These are phyloP conservation scores for Luffa acutangula DNA, from an alignment of 306 rosid genomes.

Conservation along the genomic window DNA sequence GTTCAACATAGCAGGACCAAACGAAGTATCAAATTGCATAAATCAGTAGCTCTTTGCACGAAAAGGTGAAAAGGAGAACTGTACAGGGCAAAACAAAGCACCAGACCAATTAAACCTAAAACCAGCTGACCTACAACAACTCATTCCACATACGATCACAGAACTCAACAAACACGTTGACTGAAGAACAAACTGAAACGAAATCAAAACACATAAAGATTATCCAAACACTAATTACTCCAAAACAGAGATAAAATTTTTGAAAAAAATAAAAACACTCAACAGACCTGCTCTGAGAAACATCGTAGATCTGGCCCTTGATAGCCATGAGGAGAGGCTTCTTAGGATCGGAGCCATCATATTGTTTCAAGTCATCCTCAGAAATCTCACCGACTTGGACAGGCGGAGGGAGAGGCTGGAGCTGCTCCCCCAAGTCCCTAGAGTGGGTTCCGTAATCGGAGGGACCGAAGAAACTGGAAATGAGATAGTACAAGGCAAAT, in stretches of 20 bases:
- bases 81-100: not conserved
- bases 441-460: constrained; percentile 11
- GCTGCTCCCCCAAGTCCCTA: constrained; percentile 26
- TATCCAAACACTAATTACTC: constrained; percentile 5
- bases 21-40: not conserved
- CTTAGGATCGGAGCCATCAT: constrained; percentile 57
- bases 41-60: not conserved
- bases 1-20: not conserved
- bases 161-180: not conserved
- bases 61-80: not conserved
- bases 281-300: constrained; percentile 74
- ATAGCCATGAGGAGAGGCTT: constrained; percentile 93
- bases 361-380: constrained; percentile 55
- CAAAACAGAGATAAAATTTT: constrained; percentile 1
- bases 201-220: not conserved
- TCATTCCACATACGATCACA: not conserved
- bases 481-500: constrained; percentile 45
- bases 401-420: constrained; percentile 68
- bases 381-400: constrained; percentile 86
- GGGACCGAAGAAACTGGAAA: constrained; percentile 53
- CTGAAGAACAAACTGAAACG: not conserved
- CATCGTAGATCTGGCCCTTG: constrained; percentile 98
- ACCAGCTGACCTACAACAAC: not conserved
- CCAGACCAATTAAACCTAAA: not conserved
- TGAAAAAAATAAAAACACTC: not conserved